These are phyloP conservation scores for Candida frijolesensis DNA, from an alignment of 1,139 yeast species.

Conservation along the genomic window DNA sequence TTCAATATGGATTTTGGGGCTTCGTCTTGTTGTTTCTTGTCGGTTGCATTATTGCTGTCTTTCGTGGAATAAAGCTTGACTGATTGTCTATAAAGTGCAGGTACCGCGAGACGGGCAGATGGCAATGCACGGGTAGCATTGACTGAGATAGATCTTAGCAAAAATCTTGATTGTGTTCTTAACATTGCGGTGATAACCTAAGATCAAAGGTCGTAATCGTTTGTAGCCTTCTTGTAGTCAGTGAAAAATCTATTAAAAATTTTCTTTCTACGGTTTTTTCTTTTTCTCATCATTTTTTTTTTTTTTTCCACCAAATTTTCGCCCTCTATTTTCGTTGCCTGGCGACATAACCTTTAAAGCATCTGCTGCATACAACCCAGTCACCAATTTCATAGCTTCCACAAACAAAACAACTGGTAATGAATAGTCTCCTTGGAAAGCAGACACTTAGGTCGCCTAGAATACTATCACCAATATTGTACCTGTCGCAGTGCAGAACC, in stretches of 20 bases:
- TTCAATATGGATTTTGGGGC: slow-evolving; percentile 64
- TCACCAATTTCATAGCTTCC: too few species aligned
- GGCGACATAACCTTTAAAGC: too few species aligned
- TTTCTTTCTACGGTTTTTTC: not conserved
- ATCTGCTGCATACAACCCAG: too few species aligned
- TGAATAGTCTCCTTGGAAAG: not conserved
- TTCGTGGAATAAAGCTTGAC: slow-evolving; percentile 24
- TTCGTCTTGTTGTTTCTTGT: slow-evolving; percentile 27
- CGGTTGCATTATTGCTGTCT: slow-evolving; percentile 14
- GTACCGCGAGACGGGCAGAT: not conserved
- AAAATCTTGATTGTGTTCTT: slow-evolving; percentile 11
- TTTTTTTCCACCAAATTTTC: not conserved
- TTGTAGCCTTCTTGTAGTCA: not conserved
- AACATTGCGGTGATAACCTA: slow-evolving; percentile 5
- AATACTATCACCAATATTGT: not conserved
- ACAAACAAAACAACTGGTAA: not conserved
- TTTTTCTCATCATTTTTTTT: not conserved
- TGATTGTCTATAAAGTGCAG: slow-evolving; percentile 6
- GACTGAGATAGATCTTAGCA: slow-evolving; percentile 7
- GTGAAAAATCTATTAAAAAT: slow-evolving; percentile 1
- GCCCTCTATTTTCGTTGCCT: not conserved
- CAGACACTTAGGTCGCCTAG: not conserved
- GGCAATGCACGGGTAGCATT: slow-evolving; percentile 6
- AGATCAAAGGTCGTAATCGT: not conserved
- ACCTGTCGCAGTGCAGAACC: not conserved